Evolutionary conservation across 2,329 filamentous ascomycete species (phyloP).

Genomic region (Ophiosphaerella korrae): DNA sequence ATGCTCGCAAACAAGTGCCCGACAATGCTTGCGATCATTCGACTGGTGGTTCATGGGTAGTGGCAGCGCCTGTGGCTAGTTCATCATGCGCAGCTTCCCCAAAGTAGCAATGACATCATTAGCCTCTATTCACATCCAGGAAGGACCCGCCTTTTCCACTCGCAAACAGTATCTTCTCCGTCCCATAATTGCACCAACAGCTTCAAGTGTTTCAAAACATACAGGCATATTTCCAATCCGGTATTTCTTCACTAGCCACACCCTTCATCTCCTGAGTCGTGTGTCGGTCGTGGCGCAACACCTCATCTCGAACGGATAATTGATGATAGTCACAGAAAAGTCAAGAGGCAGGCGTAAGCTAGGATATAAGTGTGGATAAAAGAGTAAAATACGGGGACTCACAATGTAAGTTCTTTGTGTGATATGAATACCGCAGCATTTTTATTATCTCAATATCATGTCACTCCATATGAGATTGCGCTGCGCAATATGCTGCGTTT

Average conservation of each 20-base stretch:
- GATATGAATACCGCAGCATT: too few relatives aligned
- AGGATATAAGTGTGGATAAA: background rate
- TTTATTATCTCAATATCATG: background rate
- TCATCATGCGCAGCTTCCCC: conserved; percentile 21
- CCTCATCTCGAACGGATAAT: too few relatives aligned
- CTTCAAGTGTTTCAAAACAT: conserved; percentile 13
- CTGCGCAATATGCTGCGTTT: too few relatives aligned
- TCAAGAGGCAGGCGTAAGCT: conserved; percentile 6
- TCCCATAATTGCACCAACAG: conserved; percentile 17
- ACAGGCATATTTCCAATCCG: conserved; percentile 8
- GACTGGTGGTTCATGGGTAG: too few relatives aligned
- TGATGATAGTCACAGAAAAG: conserved; percentile 14
- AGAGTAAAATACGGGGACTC: background rate
- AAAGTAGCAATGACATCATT: conserved; percentile 27
- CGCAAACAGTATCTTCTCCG: conserved; percentile 24
- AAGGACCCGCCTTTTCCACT: conserved; percentile 18
- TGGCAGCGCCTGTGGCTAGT: too few relatives aligned
- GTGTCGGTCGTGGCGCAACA: too few relatives aligned
- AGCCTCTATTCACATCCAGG: conserved; percentile 9
- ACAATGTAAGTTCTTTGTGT: conserved; percentile 39
- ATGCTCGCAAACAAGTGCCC: too few relatives aligned
- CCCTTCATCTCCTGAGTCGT: background rate
- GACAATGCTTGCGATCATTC: too few relatives aligned
- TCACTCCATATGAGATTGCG: conserved; percentile 13
- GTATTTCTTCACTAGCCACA: conserved; percentile 2